Conservation (phyloP, 306 rosid genomes). For the Cyamopsis tetragonoloba region DNA sequence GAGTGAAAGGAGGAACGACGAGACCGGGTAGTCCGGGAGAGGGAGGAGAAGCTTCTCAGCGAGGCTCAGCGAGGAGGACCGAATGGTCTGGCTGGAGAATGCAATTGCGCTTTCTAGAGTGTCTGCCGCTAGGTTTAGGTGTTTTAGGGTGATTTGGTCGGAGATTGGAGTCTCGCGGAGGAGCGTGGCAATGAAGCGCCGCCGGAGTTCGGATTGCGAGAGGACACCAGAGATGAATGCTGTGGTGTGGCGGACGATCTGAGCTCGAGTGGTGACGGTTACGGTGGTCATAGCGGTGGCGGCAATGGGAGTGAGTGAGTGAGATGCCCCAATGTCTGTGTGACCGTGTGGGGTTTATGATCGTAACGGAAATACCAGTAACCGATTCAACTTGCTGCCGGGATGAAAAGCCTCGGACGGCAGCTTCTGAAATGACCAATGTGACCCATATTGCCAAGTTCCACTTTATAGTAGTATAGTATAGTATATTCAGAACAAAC, state of each 20-base stretch:
- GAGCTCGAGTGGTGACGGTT: conserved; percentile 38
- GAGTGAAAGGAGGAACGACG: conserved; percentile 66
- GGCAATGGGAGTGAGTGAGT: neutral
- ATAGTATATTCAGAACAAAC: no score
- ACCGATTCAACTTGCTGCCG: conserved; percentile 31
- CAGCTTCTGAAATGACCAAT: conserved; percentile 17
- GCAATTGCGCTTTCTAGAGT: conserved; percentile 57
- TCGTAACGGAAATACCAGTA: conserved; percentile 32
- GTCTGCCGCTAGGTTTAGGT: conserved; percentile 52
- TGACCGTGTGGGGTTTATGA: neutral
- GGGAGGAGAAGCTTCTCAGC: conserved; percentile 66
- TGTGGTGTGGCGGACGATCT: conserved; percentile 50
- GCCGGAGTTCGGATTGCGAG: conserved; percentile 50
- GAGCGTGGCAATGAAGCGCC: conserved; percentile 40
- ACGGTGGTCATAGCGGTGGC: conserved; percentile 21
- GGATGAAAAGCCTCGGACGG: conserved; percentile 39
- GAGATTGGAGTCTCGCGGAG: conserved; percentile 19
- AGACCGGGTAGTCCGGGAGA: conserved; percentile 38
- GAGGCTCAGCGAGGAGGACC: conserved; percentile 51
- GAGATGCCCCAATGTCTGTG: neutral
- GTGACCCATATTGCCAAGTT: neutral
- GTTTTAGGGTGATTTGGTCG: conserved; percentile 33
- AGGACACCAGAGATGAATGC: conserved; percentile 46
- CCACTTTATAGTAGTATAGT: no score
- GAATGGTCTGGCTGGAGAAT: conserved; percentile 34